These are phyloP conservation scores for Ophiostoma perfectum DNA, from an alignment of 2,329 filamentous ascomycete species.

Conservation along the genomic window DNA sequence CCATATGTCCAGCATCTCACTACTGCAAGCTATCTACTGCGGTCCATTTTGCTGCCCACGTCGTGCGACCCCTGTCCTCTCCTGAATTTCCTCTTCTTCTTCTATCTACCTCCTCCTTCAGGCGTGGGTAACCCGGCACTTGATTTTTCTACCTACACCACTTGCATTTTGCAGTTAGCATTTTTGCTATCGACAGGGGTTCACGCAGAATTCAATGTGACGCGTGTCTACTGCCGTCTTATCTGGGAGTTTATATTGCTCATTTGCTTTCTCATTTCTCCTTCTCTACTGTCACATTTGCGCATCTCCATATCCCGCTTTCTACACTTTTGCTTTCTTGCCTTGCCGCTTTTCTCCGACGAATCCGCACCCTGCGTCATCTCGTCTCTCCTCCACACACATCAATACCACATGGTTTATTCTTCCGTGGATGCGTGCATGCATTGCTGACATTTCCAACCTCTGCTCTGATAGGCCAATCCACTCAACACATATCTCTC, in stretches of 20 bases:
- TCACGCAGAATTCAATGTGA: constrained; percentile 8
- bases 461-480: constrained; percentile 59
- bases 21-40: not conserved
- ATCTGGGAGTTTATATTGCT: constrained; percentile 16
- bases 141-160: not conserved
- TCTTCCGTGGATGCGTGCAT: constrained; percentile 41
- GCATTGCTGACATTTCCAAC: constrained; percentile 28
- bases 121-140: not conserved
- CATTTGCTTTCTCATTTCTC: constrained; percentile 15
- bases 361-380: constrained; percentile 27
- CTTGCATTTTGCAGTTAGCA: constrained; percentile 8
- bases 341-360: constrained; percentile 27
- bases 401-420: constrained; percentile 20
- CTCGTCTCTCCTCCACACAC: not conserved
- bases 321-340: constrained; percentile 5
- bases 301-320: not conserved
- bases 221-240: not conserved
- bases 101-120: not conserved
- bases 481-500: constrained; percentile 92
- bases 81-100: not conserved
- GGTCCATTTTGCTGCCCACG: not conserved
- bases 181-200: constrained; percentile 19
- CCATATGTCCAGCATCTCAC: not conserved
- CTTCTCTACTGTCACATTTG: not conserved
- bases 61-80: not conserved